Conservation (phyloP, 441 rosid genomes). For the Populus hybrid region DNA sequence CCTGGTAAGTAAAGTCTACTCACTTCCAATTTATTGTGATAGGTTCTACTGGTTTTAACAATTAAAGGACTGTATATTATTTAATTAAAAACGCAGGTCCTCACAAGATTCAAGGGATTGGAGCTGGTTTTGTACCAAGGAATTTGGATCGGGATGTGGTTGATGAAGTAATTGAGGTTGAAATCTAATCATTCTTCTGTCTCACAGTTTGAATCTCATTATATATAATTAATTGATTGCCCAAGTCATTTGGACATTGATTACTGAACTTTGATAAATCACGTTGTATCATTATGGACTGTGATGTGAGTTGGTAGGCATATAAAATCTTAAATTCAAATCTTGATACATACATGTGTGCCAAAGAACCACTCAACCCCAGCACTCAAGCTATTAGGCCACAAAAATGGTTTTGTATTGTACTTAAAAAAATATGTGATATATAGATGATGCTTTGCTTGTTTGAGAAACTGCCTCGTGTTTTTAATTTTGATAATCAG, state of each 20-base stretch:
- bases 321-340: not conserved
- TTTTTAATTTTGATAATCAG: no score
- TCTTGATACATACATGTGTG: not conserved
- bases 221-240: not conserved
- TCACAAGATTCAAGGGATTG: conserved; percentile 99
- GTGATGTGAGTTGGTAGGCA: not conserved
- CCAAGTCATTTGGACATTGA: not conserved
- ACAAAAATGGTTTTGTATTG: not conserved
- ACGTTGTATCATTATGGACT: not conserved
- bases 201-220: conserved; percentile 6
- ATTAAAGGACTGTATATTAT: conserved; percentile 2
- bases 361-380: not conserved
- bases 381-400: not conserved
- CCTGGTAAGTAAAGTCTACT: conserved; percentile 58
- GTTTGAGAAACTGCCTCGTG: not conserved
- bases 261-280: not conserved
- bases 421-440: not conserved
- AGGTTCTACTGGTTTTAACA: conserved; percentile 14
- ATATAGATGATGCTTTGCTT: not conserved
- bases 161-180: conserved; percentile 89
- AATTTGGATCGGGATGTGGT: conserved; percentile 69
- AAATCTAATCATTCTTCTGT: conserved; percentile 12
- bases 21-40: conserved; percentile 9
- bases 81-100: conserved; percentile 58
- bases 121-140: conserved; percentile 95